Percentiles rank a stretch among this genome's conserved stretches.
These are phyloP conservation scores for Ampelomyces quisqualis DNA, from an alignment of 2,329 filamentous ascomycete species.

Conservation along the genomic window DNA sequence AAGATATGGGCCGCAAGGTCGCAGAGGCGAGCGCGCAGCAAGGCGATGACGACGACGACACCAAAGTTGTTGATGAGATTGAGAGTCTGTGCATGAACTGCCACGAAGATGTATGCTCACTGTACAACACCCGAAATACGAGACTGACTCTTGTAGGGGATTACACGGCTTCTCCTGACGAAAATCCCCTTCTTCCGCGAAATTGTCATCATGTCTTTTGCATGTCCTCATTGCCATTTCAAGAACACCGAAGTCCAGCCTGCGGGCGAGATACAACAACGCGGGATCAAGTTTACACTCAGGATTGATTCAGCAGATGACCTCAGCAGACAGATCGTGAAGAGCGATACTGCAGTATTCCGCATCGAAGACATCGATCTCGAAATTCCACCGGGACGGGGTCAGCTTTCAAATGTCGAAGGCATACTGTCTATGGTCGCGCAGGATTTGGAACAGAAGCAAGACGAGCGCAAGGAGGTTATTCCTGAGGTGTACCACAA, in stretches of 20 bases:
- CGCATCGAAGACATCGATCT: conserved; percentile 89
- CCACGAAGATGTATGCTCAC: conserved; percentile 52
- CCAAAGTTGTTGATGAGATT: conserved; percentile 55
- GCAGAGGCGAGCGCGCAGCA: conserved; percentile 43
- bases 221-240: conserved; percentile 84
- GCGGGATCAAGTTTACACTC: conserved; percentile 80
- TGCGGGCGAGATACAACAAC: conserved; percentile 87
- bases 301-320: conserved; percentile 72
- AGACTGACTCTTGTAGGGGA: conserved; percentile 60
- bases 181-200: conserved; percentile 97
- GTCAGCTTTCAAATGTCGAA: conserved; percentile 91
- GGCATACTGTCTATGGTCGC: conserved; percentile 77
- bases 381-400: conserved; percentile 86
- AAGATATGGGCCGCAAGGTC: conserved; percentile 55
- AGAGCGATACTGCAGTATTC: conserved; percentile 82
- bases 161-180: conserved; percentile 82
- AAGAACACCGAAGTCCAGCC: conserved; percentile 93
- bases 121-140: conserved; percentile 4
- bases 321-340: conserved; percentile 84
- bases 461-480: conserved; percentile 76
- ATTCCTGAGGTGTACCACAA: conserved; percentile 77
- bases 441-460: conserved; percentile 77
- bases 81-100: conserved; percentile 59
- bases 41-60: conserved; percentile 43
- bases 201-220: conserved; percentile 95